Percentiles rank a stretch among this genome's conserved stretches.
Conservation (phyloP, 139 green algal genomes). For the Coccomyxa sp. region DNA sequence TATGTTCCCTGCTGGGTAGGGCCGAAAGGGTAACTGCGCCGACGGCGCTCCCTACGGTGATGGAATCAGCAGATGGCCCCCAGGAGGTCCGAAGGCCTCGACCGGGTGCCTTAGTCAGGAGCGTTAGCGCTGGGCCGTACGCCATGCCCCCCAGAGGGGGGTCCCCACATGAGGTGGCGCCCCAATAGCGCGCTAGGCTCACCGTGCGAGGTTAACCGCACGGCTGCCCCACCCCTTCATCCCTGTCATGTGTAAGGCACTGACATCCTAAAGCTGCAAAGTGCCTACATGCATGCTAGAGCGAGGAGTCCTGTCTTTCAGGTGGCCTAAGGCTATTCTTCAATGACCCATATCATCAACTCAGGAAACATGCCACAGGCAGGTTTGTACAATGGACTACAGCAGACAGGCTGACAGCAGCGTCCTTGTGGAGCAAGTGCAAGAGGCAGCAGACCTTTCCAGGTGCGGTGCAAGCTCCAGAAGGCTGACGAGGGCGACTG, state of each 20-base stretch:
- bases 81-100: slow-evolving; percentile 10
- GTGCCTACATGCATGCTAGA: no score
- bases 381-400: neutral
- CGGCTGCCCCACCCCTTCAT: neutral
- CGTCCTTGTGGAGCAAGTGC: neutral
- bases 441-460: slow-evolving; percentile 21
- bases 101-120: slow-evolving; percentile 17
- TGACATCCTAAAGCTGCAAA: no score
- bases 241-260: no score
- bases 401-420: neutral
- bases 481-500: slow-evolving; percentile 29
- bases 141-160: slow-evolving; percentile 18
- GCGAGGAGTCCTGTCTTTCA: no score
- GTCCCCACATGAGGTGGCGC: slow-evolving; percentile 8
- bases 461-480: slow-evolving; percentile 47
- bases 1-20: neutral
- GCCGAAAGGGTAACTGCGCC: neutral
- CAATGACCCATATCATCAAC: neutral
- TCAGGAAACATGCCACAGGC: neutral
- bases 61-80: slow-evolving; percentile 44
- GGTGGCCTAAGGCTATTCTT: neutral
- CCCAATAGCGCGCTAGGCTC: neutral
- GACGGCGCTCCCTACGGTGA: slow-evolving; percentile 43
- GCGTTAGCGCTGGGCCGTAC: slow-evolving; percentile 28
- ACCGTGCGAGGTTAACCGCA: slow-evolving; percentile 13